Evolutionary conservation across 2,329 filamentous ascomycete genomes (phyloP).

Genomic region (Fusarium oligoseptatum): DNA sequence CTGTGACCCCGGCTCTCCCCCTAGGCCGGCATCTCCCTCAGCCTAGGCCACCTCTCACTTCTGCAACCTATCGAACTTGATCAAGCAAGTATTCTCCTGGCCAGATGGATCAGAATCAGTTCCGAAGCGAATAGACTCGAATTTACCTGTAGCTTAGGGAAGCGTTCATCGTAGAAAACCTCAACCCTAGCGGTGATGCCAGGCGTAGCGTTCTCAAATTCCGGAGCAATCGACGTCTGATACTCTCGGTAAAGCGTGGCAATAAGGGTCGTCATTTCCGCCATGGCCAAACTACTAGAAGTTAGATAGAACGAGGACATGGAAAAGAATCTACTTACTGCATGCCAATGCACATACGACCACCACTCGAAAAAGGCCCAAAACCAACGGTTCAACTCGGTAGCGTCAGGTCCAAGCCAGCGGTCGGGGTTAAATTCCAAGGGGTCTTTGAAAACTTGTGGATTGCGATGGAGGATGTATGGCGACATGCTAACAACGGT

Average conservation of each 20-base stretch:
- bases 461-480: conserved; percentile 45
- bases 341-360: conserved; percentile 44
- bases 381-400: conserved; percentile 42
- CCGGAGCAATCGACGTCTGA: conserved; percentile 24
- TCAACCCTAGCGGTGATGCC: conserved; percentile 42
- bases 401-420: conserved; percentile 38
- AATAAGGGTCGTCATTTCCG: conserved; percentile 38
- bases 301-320: rapidly evolving
- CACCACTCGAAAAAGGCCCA: conserved; percentile 44
- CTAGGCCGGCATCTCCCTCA: too few relatives aligned
- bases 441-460: conserved; percentile 40
- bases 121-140: background rate
- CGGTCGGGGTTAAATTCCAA: conserved; percentile 45
- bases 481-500: conserved; percentile 47
- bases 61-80: background rate
- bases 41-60: too few relatives aligned
- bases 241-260: conserved; percentile 37
- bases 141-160: conserved; percentile 1
- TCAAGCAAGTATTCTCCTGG: background rate
- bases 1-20: too few relatives aligned
- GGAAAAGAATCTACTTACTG: conserved; percentile 31
- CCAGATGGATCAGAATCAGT: background rate
- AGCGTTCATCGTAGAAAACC: conserved; percentile 39
- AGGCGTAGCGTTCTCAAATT: conserved; percentile 22
- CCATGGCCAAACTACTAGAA: conserved; percentile 36